Conservation (phyloP, 2,329 filamentous ascomycete genomes). For the Colletotrichum viniferum region DNA sequence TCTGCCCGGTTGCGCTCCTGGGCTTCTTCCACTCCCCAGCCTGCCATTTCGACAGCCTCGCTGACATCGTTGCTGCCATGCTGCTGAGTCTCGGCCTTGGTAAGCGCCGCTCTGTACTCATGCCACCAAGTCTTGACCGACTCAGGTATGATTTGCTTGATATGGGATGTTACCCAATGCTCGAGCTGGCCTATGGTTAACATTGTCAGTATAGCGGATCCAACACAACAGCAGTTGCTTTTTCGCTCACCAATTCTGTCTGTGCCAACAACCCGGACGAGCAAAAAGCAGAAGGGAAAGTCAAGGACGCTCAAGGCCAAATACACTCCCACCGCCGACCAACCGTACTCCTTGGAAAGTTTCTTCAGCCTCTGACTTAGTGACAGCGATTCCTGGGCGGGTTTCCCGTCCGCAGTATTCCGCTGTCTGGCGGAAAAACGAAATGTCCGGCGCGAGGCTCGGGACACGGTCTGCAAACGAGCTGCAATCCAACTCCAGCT, state of each 20-base stretch:
- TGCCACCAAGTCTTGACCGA: conserved; percentile 58
- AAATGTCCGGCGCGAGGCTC: conserved; percentile 13
- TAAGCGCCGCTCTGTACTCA: conserved; percentile 53
- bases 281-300: conserved; percentile 93
- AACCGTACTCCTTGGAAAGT: conserved; percentile 91
- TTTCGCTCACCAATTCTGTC: conserved; percentile 75
- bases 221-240: not conserved
- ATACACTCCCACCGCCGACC: conserved; percentile 93
- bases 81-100: conserved; percentile 47
- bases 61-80: conserved; percentile 47
- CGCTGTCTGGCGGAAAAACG: conserved; percentile 18
- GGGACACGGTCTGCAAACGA: conserved; percentile 4
- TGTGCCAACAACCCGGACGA: conserved; percentile 81
- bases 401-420: not conserved
- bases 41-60: conserved; percentile 54
- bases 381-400: conserved; percentile 43
- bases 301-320: conserved; percentile 81
- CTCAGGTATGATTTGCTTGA: conserved; percentile 64
- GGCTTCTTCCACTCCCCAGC: conserved; percentile 68
- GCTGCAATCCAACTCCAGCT: conserved; percentile 7
- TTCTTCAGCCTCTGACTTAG: conserved; percentile 78
- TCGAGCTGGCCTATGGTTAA: conserved; percentile 62
- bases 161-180: conserved; percentile 66
- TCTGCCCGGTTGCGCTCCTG: conserved; percentile 64
- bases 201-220: not conserved